Conservation (phyloP, 139 green algal genomes). For the Haematococcus sp. region DNA sequence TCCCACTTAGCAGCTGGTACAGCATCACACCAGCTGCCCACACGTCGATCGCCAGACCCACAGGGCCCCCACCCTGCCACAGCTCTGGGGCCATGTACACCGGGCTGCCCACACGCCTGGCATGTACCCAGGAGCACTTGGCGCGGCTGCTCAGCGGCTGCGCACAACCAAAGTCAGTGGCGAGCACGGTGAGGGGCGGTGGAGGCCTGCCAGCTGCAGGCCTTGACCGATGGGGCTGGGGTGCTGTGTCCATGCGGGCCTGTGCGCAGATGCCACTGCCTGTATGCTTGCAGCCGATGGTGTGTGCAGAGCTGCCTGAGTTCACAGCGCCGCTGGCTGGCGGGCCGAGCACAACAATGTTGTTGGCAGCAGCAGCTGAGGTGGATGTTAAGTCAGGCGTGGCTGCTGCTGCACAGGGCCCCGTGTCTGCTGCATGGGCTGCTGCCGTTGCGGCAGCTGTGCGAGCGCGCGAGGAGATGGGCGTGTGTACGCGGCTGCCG, state of each 20-base stretch:
- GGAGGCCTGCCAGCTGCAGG: not conserved
- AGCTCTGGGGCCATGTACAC: constrained; percentile 40
- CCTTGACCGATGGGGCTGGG: not conserved
- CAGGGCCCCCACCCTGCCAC: not conserved
- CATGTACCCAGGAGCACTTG: not conserved
- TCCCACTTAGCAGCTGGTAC: constrained; percentile 41
- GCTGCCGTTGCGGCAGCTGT: too few species aligned
- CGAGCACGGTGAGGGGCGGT: not conserved
- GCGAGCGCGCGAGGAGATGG: too few species aligned
- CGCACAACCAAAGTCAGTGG: constrained; percentile 2
- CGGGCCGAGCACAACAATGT: too few species aligned
- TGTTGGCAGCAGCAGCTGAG: too few species aligned
- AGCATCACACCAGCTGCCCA: constrained; percentile 38
- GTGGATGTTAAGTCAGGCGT: too few species aligned
- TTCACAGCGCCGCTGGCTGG: too few species aligned
- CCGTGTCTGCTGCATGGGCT: too few species aligned
- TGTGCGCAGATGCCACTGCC: too few species aligned
- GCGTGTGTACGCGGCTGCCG: too few species aligned
- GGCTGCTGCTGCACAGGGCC: too few species aligned
- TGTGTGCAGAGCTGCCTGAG: too few species aligned
- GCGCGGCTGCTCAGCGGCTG: constrained; percentile 1
- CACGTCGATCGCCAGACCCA: constrained; percentile 22
- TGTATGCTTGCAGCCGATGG: too few species aligned
- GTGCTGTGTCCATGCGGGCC: not conserved
- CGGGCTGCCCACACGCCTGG: constrained; percentile 9